Base-by-base conservation (phyloP, 1,284 basidiomycete species). In the Cryptococcus neoformans region DNA sequence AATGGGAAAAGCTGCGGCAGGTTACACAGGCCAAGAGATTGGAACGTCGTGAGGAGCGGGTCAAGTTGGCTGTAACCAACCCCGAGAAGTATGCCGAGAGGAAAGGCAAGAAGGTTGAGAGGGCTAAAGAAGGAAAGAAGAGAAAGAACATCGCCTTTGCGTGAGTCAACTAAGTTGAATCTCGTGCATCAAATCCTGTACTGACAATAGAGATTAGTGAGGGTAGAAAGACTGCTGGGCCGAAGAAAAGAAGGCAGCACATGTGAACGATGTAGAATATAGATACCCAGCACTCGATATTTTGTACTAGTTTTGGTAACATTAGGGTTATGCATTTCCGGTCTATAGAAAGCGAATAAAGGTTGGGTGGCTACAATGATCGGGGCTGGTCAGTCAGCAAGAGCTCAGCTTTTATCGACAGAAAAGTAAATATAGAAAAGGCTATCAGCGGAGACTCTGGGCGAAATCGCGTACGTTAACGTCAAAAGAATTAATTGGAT, bases 1-100 rank as follows among this genome's bases (percentile, higher is more conserved):
- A 83, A 0, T 98, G 96, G 79, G 89, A 86, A 63, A 81, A 82
- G 54, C 87, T 98, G 54, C 83, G 91, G 42, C 87, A 92, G 69
- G 80, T 83, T 37, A 84, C 85, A 1, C 76, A 87, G 36, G 83
- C 82, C 39, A 83, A 90, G 39, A 83, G 89, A 53, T 82, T 87
- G 55, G 88, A 89, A 53, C 80, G 95, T 36, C 87, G 87, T 70
- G 83, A 85, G 0, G 83, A 84, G 0, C 80, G 85, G 16, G 83
- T 83, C 7, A 77, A 87, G 28, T 83, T 86, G 79, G 83, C 67
- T 8, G 60, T 73, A 47, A 56, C 60, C 2, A 68, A 77, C 52
- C 72, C 73, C 1, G 51, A 68, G 49, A 68, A 62, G n/a, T 69
- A 84, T 81, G 84, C 81, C 3, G 82, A 87, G 14, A 84, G 82